These are phyloP conservation scores for Syzygium malaccense DNA, from an alignment of 441 rosid species.

Conservation along the genomic window DNA sequence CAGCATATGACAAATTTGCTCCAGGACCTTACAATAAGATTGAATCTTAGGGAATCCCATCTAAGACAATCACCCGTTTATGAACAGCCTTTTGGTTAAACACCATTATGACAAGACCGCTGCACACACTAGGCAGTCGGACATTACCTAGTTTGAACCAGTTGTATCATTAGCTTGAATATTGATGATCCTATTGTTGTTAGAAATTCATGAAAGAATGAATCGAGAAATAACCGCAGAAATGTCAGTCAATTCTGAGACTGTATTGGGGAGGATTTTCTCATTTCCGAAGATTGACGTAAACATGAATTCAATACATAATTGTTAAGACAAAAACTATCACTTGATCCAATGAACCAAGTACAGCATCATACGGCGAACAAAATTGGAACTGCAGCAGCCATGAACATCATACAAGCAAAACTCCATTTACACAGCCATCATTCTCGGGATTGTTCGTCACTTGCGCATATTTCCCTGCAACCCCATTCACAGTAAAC, in stretches of 20 bases:
- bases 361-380: not conserved
- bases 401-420: slow-evolving; percentile 19
- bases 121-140: not conserved
- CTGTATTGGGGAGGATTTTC: not conserved
- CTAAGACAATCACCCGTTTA: not conserved
- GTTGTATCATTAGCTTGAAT: not conserved
- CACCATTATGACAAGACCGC: not conserved
- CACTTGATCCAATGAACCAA: not conserved
- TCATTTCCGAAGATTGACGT: not conserved
- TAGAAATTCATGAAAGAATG: not conserved
- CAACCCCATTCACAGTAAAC: not conserved
- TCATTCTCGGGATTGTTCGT: slow-evolving; percentile 9
- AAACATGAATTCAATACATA: not conserved
- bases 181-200: not conserved
- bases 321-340: not conserved
- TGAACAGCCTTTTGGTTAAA: not conserved
- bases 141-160: not conserved
- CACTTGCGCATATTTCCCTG: slow-evolving; percentile 7
- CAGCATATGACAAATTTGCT: not conserved
- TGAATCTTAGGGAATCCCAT: not conserved
- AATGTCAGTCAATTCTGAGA: not conserved
- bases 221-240: not conserved
- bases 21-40: not conserved
- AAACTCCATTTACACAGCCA: slow-evolving; percentile 6
- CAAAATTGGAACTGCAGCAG: not conserved